Evolutionary conservation across 345 rosid species (phyloP), one percentile per base, ranked within the genome.

Genomic region (Lepidium africanum): DNA sequence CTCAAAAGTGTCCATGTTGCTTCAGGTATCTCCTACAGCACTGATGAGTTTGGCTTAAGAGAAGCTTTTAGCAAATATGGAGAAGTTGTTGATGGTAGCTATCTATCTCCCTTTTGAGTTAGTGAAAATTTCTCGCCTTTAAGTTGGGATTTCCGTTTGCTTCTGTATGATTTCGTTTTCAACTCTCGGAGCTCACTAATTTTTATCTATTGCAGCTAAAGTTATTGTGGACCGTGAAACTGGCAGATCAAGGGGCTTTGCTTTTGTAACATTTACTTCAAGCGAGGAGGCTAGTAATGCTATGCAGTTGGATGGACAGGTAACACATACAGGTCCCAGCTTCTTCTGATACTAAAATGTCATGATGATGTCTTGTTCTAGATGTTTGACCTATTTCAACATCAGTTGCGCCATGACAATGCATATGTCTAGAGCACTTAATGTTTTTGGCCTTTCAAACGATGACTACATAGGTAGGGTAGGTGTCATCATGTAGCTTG

Each of bases 271-370:
- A 9, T 93, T 65, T 72, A 77, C 80, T 23, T 78, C 89, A 2
- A 72, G 48, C 2, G 97, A 88, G 79, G 99, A 87, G 68, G 99
- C 99, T 30, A 81, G 89, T 17, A 79, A 80, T 74, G 96, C 99
- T 51, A 77, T 91, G 54, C 97, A 93, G 43, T 67, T 91, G 86
- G 97, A 94, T 86, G 99, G 97, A 56, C 91, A 87, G 96, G 99
- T 94, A 78, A 35, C 7, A 35, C 5, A 40, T 5, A 23, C 10
- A 66, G 12, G 47, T 12, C 16, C 13, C 42, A 41, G 35, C 16
- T n/a, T 67, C 62, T 40, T 50, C 9, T 41, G 30, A 41, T 49
- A n/a, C 61, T 59, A 23, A 52, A 21, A 16, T 73, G 25, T 50
- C 5, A 1, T 66, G n/a, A 12, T 23, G 13, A 3, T 45, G 37